Evolutionary conservation across 169 alveolate genomes (phyloP), one percentile per base, ranked within the genome.

Genomic region (Plasmodium cynomolgi): DNA sequence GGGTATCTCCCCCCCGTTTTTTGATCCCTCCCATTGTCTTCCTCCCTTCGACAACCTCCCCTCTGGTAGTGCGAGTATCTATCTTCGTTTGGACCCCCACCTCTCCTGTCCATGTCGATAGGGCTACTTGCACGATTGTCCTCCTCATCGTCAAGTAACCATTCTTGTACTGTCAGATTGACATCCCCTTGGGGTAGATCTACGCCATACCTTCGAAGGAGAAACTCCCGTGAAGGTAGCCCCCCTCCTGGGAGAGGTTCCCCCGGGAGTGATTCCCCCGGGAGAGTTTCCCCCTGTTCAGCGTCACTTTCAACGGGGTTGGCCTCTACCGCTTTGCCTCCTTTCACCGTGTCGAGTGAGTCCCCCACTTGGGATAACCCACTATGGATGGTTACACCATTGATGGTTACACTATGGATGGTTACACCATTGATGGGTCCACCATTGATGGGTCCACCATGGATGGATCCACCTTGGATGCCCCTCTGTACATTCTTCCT

Each of bases 401-500:
- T n/a, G n/a, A 47, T 47, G 20, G 20, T 13, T 15, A 1, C 47
- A 9, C 11, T 39, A 3, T 39, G 47, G 0, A 39, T 39, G 47
- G 47, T n/a, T n/a, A n/a, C n/a, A 39, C 47, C 58, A n/a, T 37
- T 3, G 44, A 37, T 1, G 44, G 72, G 15, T 11, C 44, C 20
- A 34, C 73, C 37, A 2, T 56, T 33, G n/a, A 81, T n/a, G 71
- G n/a, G n/a, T n/a, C n/a, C n/a, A 39, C 47, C 58, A n/a, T 37
- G 44, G 44, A 37, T 1, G 44, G 72, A 39, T 11, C 44, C 20
- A 34, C 73, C 37, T 2, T 56, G 71, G n/a, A 81, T n/a, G 71
- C 20, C 13, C 23, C 68, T 86, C 17, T 29, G 39, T 20, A 11
- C 26, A n/a, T 20, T n/a, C 74, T 91, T 91, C 56, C 84, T 77